phyloP scores from a whole-genome alignment of 106 monocot species.

The Chionographis japonica region DNA sequence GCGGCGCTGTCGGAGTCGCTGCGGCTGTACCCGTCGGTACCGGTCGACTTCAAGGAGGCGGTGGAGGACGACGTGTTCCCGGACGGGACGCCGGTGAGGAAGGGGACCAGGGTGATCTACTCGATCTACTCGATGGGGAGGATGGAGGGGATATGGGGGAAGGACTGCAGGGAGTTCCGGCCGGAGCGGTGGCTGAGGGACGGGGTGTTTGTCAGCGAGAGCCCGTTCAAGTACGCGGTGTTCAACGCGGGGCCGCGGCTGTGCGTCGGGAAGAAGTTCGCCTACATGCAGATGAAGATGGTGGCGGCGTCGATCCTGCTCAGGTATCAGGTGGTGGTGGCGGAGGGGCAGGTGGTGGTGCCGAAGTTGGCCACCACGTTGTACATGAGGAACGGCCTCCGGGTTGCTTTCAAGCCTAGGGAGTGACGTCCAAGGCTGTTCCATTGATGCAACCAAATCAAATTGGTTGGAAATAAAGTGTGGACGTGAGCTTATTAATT shows the following conservation, averaged over 20 bases:
- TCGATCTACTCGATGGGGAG: conserved; percentile 42
- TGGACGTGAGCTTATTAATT: too few species aligned
- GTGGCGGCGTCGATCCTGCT: conserved; percentile 29
- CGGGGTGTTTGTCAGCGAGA: conserved; percentile 17
- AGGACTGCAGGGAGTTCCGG: conserved; percentile 40
- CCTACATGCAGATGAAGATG: conserved; percentile 55
- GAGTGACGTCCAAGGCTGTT: conserved; percentile 17
- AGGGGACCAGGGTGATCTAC: conserved; percentile 33
- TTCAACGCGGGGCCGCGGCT: conserved; percentile 52
- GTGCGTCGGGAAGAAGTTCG: conserved; percentile 57
- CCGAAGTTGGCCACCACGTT: too few species aligned
- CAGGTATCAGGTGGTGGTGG: conserved; percentile 19
- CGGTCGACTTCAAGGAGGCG: conserved; percentile 31
- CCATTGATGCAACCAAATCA: too few species aligned
- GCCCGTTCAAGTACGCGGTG: conserved; percentile 38
- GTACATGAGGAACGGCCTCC: too few species aligned
- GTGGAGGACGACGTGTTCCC: conserved; percentile 35
- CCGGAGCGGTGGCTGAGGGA: conserved; percentile 44
- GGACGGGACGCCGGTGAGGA: conserved; percentile 22
- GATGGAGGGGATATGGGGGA: conserved; percentile 32
- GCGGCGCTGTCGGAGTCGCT: conserved; percentile 39
- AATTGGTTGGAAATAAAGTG: too few species aligned
- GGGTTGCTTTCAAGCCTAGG: neutral
- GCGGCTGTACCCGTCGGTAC: conserved; percentile 45
- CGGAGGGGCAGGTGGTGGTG: conserved; percentile 5